Conservation (phyloP, 225 moss, liverwort and hornwort species). For the Antitrichia curtipendula region DNA sequence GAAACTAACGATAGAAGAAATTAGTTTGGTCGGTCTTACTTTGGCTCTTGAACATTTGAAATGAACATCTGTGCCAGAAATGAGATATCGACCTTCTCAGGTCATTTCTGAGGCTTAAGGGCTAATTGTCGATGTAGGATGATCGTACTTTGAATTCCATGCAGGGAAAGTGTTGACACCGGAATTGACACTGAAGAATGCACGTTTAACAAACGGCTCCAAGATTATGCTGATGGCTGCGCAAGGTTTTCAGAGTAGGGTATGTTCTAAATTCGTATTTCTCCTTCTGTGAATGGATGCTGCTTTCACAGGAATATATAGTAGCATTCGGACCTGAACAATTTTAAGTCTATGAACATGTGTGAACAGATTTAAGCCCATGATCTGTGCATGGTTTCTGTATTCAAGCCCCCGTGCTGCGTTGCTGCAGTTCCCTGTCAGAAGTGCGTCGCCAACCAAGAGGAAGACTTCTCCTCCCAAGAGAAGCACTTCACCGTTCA, state of each 20-base stretch:
- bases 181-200: conserved; percentile 49
- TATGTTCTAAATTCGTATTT: conserved; percentile 6
- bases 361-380: background rate
- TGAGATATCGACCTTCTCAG: background rate
- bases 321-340: background rate
- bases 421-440: conserved; percentile 42
- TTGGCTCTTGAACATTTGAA: background rate
- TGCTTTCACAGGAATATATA: background rate
- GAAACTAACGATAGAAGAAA: background rate
- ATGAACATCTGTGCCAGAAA: background rate
- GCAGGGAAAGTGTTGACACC: conserved; percentile 82
- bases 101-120: background rate
- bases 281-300: background rate
- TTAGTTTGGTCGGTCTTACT: background rate
- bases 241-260: conserved; percentile 89
- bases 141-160: background rate
- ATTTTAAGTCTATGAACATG: background rate
- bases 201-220: conserved; percentile 63
- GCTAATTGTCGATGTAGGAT: background rate
- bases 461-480: conserved; percentile 12
- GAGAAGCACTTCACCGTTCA: conserved; percentile 5
- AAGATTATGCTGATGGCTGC: conserved; percentile 96
- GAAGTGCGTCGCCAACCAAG: conserved; percentile 14
- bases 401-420: background rate
- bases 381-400: background rate